Conservation (phyloP, 371 early-diverging fungal species). For the Haplosporangium sp. region DNA sequence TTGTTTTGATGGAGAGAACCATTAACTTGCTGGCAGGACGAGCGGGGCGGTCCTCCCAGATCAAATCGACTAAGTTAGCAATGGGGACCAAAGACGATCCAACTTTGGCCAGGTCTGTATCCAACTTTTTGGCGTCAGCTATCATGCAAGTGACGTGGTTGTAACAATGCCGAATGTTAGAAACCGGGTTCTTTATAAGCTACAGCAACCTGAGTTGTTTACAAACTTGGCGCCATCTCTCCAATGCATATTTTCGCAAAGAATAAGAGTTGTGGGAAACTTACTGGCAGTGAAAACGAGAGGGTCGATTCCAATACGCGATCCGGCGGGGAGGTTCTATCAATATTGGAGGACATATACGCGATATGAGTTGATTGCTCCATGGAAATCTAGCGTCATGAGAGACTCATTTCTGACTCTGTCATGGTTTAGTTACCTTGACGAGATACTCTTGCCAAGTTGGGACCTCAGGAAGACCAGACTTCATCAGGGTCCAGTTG, state of each 20-base stretch:
- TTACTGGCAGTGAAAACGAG: conserved; percentile 79
- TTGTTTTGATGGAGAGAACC: conserved; percentile 75
- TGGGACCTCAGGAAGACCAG: conserved; percentile 88
- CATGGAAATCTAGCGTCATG: neutral
- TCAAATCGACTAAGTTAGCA: conserved; percentile 82
- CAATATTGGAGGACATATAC: neutral
- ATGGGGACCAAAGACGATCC: conserved; percentile 68
- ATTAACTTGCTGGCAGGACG: conserved; percentile 72
- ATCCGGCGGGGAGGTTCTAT: conserved; percentile 70
- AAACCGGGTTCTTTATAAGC: neutral
- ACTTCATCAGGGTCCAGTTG: conserved; percentile 95
- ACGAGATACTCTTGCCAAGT: conserved; percentile 90
- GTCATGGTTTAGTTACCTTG: conserved; percentile 55
- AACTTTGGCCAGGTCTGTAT: conserved; percentile 62
- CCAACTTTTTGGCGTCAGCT: conserved; percentile 74
- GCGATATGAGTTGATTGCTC: neutral
- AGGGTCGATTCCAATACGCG: conserved; percentile 91
- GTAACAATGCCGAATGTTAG: neutral
- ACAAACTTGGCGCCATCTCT: neutral
- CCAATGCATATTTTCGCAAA: neutral
- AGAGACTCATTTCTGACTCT: neutral
- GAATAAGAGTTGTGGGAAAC: conserved; percentile 9
- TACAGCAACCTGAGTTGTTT: too few species aligned
- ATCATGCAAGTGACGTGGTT: neutral
- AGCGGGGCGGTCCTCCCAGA: conserved; percentile 82